Evolutionary conservation across 345 rosid genomes (phyloP), one percentile per base, ranked within the genome.

Genomic region (Eucalyptus marginata): DNA sequence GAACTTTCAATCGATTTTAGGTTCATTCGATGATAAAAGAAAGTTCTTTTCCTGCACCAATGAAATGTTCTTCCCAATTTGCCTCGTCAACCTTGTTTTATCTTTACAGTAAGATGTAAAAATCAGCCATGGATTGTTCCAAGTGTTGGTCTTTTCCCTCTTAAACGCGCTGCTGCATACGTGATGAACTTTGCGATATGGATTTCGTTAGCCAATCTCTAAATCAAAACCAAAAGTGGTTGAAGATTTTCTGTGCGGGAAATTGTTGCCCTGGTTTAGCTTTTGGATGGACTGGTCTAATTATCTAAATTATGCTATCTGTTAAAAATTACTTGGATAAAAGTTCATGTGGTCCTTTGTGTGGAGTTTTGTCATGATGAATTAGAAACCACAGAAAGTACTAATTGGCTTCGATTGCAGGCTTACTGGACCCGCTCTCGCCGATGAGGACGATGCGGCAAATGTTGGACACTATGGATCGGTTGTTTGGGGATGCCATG

Each of bases 381-480:
- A 17, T 18, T 18, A 40, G 25, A 71, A 71, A 40, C 3, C 13
- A 36, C 46, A 36, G 25, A 9, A 20, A 36, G 46, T 36, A 3
- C 29, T 76, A 6, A 40, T 20, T 4, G 4, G 83, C 83, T 76
- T 40, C 29, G 7, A 76, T 44, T 50, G 40, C 93, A 96, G 98
- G 95, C 7, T 85, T 96, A 62, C 13, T 96, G 89, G 98, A 96
- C 88, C 95, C 97, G 4, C 25, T 93, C 1, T 95, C 97, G 18
- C 97, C 99, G 3, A 94, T 94, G 99, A 94, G 95, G 87, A 93
- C 97, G 17, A 94, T 96, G 97, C 92, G 97, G 2, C 98, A 95
- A 49, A 96, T 97, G 99, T 47, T 97, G 7, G 95, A 95, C 92
- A 90, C 98, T 2, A 93, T 96, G 96, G 99, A 97, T 93, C 89